Evolutionary conservation across 2,329 filamentous ascomycete species (phyloP), one percentile per base, ranked within the genome.

Genomic region (Metarhizium robertsii): DNA sequence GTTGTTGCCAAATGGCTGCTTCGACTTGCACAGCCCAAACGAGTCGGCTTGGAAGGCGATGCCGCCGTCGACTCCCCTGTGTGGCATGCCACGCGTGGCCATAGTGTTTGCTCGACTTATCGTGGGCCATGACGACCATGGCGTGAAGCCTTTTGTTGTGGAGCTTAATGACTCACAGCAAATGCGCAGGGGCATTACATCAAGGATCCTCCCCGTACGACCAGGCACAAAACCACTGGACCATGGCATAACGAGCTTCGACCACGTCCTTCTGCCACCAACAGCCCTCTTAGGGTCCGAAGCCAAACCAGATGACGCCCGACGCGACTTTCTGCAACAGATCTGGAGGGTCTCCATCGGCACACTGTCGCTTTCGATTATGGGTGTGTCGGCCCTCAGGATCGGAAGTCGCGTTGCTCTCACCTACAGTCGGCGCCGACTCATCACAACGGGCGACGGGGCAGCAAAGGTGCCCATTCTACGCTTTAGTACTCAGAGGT

Each of bases 201-300:
- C 62, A 6, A 58, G 57, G 7, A 40, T 60, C 8, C 60, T 69
- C 2, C 62, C 67, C 6, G 55, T 55, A 13, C 57, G 65, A 32
- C 61, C 64, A 6, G 69, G 68, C 0, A 56, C 68, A 4, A 67
- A 65, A 51, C 55, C 55, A 2, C 29, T 68, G 32, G 60, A 67
- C 56, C 66, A 71, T 54, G 58, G 66, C 16, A 57, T 71, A 10
- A 71, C 69, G 6, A 64, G 58, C 4, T 72, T 71, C 55, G 42
- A 63, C 38, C 62, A 70, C 29, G 66, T 71, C 0, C 58, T 54
- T 1, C 61, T 71, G 4, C 54, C 59, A 4, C 40, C 55, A 1
- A 59, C 52, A 0, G 61, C 67, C 1, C 60, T 72, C 2, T 62
- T 72, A 0, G 65, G 68, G 1, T 59, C 57, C 0, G 16, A 52